Evolutionary conservation across 768 basidiomycete genomes (phyloP).

Genomic region (Tylopilus cervinicoccineus): DNA sequence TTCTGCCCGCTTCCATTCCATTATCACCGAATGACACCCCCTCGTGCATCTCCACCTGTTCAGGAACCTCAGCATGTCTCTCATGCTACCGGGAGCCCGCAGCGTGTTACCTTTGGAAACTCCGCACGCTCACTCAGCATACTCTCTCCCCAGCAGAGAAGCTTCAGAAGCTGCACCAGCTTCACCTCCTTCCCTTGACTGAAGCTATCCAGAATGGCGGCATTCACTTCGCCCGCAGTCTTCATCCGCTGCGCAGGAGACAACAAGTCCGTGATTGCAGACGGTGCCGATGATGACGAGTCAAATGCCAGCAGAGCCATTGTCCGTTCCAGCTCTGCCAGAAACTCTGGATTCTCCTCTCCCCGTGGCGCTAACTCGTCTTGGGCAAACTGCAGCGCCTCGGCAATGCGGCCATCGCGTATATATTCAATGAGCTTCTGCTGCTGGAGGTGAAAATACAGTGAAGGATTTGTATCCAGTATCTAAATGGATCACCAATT

Average conservation of each 20-base stretch:
- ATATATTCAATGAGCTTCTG: constrained; percentile 95
- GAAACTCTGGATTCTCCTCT: constrained; percentile 91
- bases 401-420: constrained; percentile 69
- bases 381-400: constrained; percentile 90
- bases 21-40: constrained; percentile 13
- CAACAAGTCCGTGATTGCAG: constrained; percentile 74
- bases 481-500: constrained; percentile 55
- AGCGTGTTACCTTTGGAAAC: constrained; percentile 65
- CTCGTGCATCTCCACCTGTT: constrained; percentile 31
- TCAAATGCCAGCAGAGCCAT: constrained; percentile 92
- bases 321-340: constrained; percentile 87
- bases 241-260: constrained; percentile 85
- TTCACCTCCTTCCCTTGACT: constrained; percentile 94
- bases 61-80: constrained; percentile 23
- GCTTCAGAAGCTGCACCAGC: constrained; percentile 72
- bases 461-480: constrained; percentile 87
- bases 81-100: constrained; percentile 12
- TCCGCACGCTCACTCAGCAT: constrained; percentile 74
- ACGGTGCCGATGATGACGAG: constrained; percentile 45
- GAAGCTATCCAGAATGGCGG: constrained; percentile 87
- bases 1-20: constrained; percentile 16
- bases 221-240: constrained; percentile 95
- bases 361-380: constrained; percentile 91
- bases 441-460: constrained; percentile 95
- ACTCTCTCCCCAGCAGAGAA: constrained; percentile 86